A percentile compares a stretch with the other conserved stretches of the same genome.
Evolutionary conservation across 306 rosid species (phyloP).

Genomic region (Rosa chinensis): DNA sequence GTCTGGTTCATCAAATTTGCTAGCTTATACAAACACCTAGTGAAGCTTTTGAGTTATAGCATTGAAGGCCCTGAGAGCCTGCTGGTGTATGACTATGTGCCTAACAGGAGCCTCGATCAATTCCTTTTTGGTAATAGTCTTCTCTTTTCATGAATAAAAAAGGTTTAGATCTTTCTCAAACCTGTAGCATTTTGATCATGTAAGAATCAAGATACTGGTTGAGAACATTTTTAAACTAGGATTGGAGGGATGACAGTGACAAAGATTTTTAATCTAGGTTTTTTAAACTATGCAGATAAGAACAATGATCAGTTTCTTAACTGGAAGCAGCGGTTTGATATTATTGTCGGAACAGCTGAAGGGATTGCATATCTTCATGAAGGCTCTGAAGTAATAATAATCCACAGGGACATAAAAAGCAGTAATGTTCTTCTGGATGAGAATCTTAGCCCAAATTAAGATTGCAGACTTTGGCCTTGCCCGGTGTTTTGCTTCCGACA

Average conservation of each 20-base stretch:
- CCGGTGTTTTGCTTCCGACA: slow-evolving; percentile 69
- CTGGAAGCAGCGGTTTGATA: slow-evolving; percentile 68
- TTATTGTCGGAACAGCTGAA: slow-evolving; percentile 75
- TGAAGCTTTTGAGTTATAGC: slow-evolving; percentile 80
- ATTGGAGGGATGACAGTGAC: neutral
- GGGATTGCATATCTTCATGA: slow-evolving; percentile 88
- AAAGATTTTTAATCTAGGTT: neutral
- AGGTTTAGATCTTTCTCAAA: neutral
- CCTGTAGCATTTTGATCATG: neutral
- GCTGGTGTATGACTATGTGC: slow-evolving; percentile 71
- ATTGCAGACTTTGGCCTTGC: slow-evolving; percentile 91
- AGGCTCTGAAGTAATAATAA: slow-evolving; percentile 61
- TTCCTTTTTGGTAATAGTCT: slow-evolving; percentile 63
- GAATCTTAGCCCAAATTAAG: slow-evolving; percentile 54
- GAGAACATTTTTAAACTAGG: neutral
- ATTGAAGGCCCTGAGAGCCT: slow-evolving; percentile 98
- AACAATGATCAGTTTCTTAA: slow-evolving; percentile 55
- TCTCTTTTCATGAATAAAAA: neutral
- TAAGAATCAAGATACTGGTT: neutral
- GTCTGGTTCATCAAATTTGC: too few relatives aligned
- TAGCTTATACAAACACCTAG: slow-evolving; percentile 58
- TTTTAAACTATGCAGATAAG: slow-evolving; percentile 47
- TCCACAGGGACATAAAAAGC: slow-evolving; percentile 90
- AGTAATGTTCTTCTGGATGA: slow-evolving; percentile 87
- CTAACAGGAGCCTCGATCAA: slow-evolving; percentile 71